Percentiles rank a stretch among this genome's conserved stretches.
These are phyloP conservation scores for Globisporangium sylvaticum DNA, from an alignment of 352 stramenopile species.

Conservation along the genomic window DNA sequence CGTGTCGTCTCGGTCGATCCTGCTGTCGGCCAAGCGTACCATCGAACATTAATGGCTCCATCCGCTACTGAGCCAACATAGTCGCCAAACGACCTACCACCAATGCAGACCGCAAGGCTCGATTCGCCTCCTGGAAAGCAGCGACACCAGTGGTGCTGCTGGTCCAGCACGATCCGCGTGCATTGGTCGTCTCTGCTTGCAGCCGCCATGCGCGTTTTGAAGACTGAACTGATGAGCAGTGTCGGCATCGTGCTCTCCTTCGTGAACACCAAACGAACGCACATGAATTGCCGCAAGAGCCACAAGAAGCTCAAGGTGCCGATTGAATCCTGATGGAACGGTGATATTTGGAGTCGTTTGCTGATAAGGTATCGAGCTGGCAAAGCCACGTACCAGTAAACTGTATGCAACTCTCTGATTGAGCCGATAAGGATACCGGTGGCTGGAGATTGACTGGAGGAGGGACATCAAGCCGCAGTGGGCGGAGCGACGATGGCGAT, in stretches of 20 bases:
- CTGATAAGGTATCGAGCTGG: neutral
- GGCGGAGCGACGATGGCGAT: neutral
- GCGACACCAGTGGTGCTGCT: conserved; percentile 3
- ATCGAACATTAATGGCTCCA: neutral
- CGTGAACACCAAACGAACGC: neutral
- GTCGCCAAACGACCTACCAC: neutral
- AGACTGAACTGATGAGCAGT: neutral
- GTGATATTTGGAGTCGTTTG: neutral
- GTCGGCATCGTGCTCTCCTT: neutral
- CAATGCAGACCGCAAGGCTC: neutral
- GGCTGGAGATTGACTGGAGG: neutral
- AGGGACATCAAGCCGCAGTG: too few species aligned
- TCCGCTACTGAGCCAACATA: neutral
- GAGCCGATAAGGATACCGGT: neutral
- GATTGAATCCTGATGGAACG: neutral
- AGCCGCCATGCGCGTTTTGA: neutral
- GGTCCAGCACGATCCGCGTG: neutral
- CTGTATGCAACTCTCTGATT: neutral
- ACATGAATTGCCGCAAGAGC: conserved; percentile 1
- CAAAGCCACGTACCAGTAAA: conserved; percentile 1
- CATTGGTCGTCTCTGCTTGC: neutral
- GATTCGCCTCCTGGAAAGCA: conserved; percentile 4
- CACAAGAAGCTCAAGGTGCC: neutral
- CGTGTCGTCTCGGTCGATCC: too few species aligned
- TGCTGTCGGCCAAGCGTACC: neutral